Conservation (phyloP, 208 protist species). For the Giardia muris region DNA sequence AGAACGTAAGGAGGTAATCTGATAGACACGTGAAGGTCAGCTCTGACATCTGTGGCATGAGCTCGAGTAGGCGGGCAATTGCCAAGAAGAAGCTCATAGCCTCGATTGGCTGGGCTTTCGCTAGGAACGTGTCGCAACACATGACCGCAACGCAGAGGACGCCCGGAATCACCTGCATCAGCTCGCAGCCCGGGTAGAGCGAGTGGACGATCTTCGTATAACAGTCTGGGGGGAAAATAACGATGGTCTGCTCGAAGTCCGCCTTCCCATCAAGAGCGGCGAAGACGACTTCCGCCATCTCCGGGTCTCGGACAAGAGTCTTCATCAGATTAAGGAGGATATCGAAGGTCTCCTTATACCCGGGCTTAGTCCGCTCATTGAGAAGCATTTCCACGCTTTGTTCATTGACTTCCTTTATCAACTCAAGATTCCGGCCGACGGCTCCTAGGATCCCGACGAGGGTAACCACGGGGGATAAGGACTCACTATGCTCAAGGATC, state of each 20-base stretch:
- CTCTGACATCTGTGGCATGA: background rate
- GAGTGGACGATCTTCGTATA: background rate
- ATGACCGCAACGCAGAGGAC: background rate
- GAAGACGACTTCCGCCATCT: background rate
- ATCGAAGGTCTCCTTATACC: background rate
- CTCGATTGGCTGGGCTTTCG: background rate
- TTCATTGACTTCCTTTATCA: background rate
- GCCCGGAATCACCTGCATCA: background rate
- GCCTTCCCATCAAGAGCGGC: background rate
- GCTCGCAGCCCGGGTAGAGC: background rate
- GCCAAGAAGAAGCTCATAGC: background rate
- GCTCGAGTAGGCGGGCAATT: background rate
- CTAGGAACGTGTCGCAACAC: background rate
- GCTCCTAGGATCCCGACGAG: background rate
- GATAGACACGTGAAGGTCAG: background rate
- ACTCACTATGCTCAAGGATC: background rate
- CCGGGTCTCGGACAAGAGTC: background rate
- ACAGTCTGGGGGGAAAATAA: background rate
- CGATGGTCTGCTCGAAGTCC: background rate
- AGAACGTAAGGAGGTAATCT: background rate
- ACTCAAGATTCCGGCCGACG: background rate
- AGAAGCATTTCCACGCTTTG: background rate
- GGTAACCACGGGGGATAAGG: background rate
- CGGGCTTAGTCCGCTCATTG: background rate
- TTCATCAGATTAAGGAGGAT: background rate